Evolutionary conservation across 2,329 filamentous ascomycete genomes (phyloP), one percentile per base, ranked within the genome.

Genomic region (Chrysoporthe puriensis): DNA sequence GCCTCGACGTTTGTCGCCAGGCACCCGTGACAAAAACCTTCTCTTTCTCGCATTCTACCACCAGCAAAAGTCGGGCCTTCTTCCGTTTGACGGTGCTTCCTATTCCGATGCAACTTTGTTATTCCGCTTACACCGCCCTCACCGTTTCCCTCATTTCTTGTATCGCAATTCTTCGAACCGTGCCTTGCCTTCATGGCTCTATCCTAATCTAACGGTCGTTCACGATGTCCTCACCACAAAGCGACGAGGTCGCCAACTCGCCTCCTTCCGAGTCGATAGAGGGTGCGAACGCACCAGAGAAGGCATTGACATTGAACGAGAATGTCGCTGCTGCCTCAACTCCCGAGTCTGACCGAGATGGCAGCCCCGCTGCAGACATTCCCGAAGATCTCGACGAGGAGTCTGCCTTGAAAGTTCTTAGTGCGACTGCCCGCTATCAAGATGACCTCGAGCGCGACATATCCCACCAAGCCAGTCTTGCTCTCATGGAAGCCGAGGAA

Each of bases 361-460:
- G 26, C 9, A 66, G 44, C 40, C 50, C 68, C 16, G 62, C 64
- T 40, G 50, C 36, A 16, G 66, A 69, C 7, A 56, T 43, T 16
- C 14, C 62, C 11, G 57, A 69, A 26, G 61, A 74, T 5, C 76
- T 85, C 67, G 86, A 88, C 70, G 90, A 92, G 74, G 85, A 85
- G 54, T 83, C 84, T 63, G 85, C 86, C 26, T 80, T 94, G 40
- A 82, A 84, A 67, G 85, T 85, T 56, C 80, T 94, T 52, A 89
- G 90, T 4, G 86, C 89, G 63, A 85, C 90, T 67, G 88, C 96
- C 32, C 89, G 93, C 67, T 89, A 97, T 74, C 95, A 98, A 77
- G 90, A 94, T 80, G 94, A 97, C 68, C 81, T 98, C 26, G 95
- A 97, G 78, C 87, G 93, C 70, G 94, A 97, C 74, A 96, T 98